Evolutionary conservation across 148 eudicot genomes (phyloP).

Genomic region (Rhododendron simsii): DNA sequence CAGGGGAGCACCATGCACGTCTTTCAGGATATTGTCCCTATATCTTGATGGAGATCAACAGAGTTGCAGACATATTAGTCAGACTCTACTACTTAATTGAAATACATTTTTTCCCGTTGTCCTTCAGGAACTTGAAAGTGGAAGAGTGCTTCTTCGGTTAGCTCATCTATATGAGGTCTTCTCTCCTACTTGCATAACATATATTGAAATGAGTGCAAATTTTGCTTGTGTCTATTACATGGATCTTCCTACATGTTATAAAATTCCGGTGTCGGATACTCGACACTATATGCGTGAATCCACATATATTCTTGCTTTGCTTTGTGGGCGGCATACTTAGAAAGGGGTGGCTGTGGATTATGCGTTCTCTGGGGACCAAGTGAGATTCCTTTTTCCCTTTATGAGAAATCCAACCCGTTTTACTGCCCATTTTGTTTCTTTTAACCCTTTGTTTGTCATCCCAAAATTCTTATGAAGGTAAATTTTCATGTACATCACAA

Average conservation of each 20-base stretch:
- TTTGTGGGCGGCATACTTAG: neutral
- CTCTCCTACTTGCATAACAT: conserved; percentile 7
- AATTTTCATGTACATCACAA: neutral
- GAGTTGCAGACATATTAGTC: neutral
- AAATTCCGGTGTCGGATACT: neutral
- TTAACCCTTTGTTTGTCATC: neutral
- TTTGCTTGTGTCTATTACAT: neutral
- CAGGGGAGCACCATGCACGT: neutral
- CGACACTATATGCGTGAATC: neutral
- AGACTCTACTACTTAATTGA: neutral
- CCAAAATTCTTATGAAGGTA: neutral
- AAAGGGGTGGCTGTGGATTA: neutral
- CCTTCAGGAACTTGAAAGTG: conserved; percentile 79
- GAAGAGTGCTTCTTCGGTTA: conserved; percentile 73
- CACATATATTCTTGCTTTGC: neutral
- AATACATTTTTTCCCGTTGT: neutral
- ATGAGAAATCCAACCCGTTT: neutral
- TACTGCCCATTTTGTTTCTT: neutral
- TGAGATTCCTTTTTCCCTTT: neutral
- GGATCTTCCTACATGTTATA: neutral
- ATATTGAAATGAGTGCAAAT: neutral
- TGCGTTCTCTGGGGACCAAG: neutral
- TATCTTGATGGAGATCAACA: neutral
- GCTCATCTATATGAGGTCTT: conserved; percentile 93
- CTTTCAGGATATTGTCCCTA: neutral